Evolutionary conservation across 2,329 filamentous ascomycete species (phyloP).

Genomic region (Zymoseptoria brevis): DNA sequence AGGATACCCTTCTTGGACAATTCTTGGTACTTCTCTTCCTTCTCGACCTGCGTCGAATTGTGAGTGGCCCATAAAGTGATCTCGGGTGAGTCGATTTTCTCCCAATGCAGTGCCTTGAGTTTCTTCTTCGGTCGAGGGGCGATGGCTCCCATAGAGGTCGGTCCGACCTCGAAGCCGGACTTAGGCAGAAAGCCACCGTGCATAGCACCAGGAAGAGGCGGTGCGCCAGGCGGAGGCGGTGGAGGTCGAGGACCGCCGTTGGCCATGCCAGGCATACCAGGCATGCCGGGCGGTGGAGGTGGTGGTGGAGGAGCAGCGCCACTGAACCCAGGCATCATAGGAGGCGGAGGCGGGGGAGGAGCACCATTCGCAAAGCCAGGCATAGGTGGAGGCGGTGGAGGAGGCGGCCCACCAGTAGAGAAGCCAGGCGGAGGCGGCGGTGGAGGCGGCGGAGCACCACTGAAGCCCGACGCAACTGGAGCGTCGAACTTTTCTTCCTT

Average conservation of each 20-base stretch:
- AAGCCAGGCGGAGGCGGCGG: slow-evolving; percentile 41
- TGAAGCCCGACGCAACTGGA: slow-evolving; percentile 42
- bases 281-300: slow-evolving; percentile 44
- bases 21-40: slow-evolving; percentile 93
- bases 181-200: slow-evolving; percentile 67
- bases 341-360: slow-evolving; percentile 33
- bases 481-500: slow-evolving; percentile 30
- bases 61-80: slow-evolving; percentile 90
- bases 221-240: slow-evolving; percentile 58
- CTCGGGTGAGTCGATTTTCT: slow-evolving; percentile 89
- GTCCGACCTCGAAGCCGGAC: slow-evolving; percentile 47
- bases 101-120: slow-evolving; percentile 98
- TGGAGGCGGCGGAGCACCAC: slow-evolving; percentile 34
- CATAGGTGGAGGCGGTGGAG: slow-evolving; percentile 37
- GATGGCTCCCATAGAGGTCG: slow-evolving; percentile 60
- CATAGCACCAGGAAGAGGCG: slow-evolving; percentile 51
- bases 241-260: slow-evolving; percentile 46
- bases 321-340: slow-evolving; percentile 34
- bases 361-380: slow-evolving; percentile 35
- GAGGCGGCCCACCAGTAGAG: slow-evolving; percentile 35
- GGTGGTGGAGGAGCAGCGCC: slow-evolving; percentile 38
- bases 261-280: slow-evolving; percentile 33
- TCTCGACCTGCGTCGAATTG: slow-evolving; percentile 74
- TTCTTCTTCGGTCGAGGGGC: slow-evolving; percentile 95
- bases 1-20: slow-evolving; percentile 89